phyloP scores from a whole-genome alignment of 1,284 basidiomycete species.

The Malassezia obtusa region DNA sequence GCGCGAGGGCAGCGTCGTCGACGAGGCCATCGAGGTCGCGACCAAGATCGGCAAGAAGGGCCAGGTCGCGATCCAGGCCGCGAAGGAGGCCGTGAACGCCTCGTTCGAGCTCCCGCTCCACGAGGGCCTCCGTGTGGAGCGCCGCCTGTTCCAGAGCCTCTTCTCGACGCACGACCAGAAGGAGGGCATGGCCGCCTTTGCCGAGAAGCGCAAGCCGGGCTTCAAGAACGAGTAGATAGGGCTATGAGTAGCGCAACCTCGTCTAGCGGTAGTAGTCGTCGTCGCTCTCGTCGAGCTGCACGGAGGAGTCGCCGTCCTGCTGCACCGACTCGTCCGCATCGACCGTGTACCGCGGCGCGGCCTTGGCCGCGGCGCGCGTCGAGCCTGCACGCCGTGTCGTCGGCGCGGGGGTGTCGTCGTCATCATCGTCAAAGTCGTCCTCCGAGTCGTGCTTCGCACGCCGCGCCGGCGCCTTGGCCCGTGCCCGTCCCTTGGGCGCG shows the following conservation, averaged over 20 bases:
- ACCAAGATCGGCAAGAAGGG: slow-evolving; percentile 74
- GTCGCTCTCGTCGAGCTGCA: slow-evolving; percentile 8
- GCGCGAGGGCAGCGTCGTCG: slow-evolving; percentile 60
- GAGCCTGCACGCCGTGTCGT: slow-evolving; percentile 10
- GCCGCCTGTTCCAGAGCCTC: slow-evolving; percentile 78
- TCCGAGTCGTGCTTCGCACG: slow-evolving; percentile 2
- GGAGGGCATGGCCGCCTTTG: slow-evolving; percentile 94
- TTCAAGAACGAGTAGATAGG: slow-evolving; percentile 35
- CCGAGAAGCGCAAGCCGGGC: slow-evolving; percentile 72
- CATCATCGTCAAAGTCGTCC: slow-evolving; percentile 2
- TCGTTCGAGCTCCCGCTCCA: slow-evolving; percentile 68
- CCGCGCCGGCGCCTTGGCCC: not conserved
- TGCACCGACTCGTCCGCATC: slow-evolving; percentile 4
- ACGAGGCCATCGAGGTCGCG: slow-evolving; percentile 77
- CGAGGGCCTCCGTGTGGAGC: slow-evolving; percentile 78
- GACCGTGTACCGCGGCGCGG: slow-evolving; percentile 1
- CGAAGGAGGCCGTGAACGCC: slow-evolving; percentile 89
- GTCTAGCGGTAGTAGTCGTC: slow-evolving; percentile 17
- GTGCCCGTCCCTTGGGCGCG: not conserved
- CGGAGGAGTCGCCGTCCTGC: slow-evolving; percentile 9
- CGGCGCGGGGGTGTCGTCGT: not conserved
- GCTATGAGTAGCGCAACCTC: not conserved
- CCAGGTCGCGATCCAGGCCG: slow-evolving; percentile 73
- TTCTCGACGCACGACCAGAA: slow-evolving; percentile 97
- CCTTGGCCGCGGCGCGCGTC: slow-evolving; percentile 11